phyloP scores from a whole-genome alignment of 2,329 filamentous ascomycete genomes.

The Cryphonectria carpinicola region DNA sequence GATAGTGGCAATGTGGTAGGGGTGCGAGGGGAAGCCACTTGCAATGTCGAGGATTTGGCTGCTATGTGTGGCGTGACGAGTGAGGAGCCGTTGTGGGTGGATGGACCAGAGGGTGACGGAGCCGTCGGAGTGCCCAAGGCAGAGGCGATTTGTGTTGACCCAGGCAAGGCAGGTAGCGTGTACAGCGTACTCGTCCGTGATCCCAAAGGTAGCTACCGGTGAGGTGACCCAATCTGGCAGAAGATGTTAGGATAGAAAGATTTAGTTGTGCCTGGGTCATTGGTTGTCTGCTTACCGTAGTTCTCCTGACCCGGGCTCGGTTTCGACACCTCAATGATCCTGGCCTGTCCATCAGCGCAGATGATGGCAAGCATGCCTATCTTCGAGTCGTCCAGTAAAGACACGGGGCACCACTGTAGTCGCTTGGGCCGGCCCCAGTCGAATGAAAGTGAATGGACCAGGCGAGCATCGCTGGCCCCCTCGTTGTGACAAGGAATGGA shows the following conservation, averaged over 20 bases:
- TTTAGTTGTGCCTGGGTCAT: neutral
- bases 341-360: slow-evolving; percentile 54
- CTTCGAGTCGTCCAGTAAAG: slow-evolving; percentile 36
- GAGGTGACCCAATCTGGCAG: slow-evolving; percentile 48
- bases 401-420: slow-evolving; percentile 58
- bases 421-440: slow-evolving; percentile 55
- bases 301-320: slow-evolving; percentile 35
- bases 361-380: slow-evolving; percentile 53
- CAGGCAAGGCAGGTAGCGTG: slow-evolving; percentile 58
- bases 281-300: slow-evolving; percentile 45
- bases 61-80: slow-evolving; percentile 57
- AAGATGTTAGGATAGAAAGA: slow-evolving; percentile 32
- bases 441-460: slow-evolving; percentile 41
- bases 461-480: slow-evolving; percentile 11
- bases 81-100: slow-evolving; percentile 51
- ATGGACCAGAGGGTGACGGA: slow-evolving; percentile 62
- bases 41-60: slow-evolving; percentile 58
- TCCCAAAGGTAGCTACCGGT: slow-evolving; percentile 49
- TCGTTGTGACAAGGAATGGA: slow-evolving; percentile 25
- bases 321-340: slow-evolving; percentile 49
- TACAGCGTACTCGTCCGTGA: slow-evolving; percentile 52
- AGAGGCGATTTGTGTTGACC: slow-evolving; percentile 59
- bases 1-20: slow-evolving; percentile 58
- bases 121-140: slow-evolving; percentile 60
- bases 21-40: slow-evolving; percentile 60